Evolutionary conservation across 2,329 filamentous ascomycete genomes (phyloP), one percentile per base, ranked within the genome.

Genomic region (Ophiostoma sp.): DNA sequence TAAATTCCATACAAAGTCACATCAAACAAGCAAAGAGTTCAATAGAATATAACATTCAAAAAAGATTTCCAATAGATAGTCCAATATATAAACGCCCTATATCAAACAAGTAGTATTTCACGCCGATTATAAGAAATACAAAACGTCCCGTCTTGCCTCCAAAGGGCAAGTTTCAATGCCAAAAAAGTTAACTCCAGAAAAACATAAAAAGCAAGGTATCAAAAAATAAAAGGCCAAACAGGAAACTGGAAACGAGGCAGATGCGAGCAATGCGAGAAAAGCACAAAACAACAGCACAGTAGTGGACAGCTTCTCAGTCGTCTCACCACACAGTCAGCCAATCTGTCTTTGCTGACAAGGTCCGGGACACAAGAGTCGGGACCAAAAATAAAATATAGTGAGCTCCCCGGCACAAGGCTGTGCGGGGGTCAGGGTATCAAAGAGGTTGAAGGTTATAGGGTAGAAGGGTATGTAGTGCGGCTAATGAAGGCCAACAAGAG

Each of bases 81-180:
- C 22, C 61, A 45, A 64, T 17, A 66, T 28, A 28, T 8, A 66
- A 66, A 45, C 61, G 61, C 61, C 55, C 28, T 25, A 25, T 59
- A 22, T 55, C 50, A 55, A 55, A 55, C 42, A 55, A 25, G 5
- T 45, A 8, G 5, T n/a, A 55, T 17, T 6, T 33, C 64, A 22
- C 45, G 25, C 64, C 63, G 15, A 48, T n/a, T n/a, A 28, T 45
- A 45, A 66, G 36, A 66, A 66, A 66, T 66, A 66, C 28, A 45
- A 64, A 28, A 28, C 12, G 28, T 22, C 45, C 64, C 22, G 39
- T 31, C 22, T 50, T 68, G 42, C 64, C 45, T 48, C 22, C 42
- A 39, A n/a, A 55, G 45, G 36, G 31, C 57, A 28, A 9, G 12
- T 39, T 36, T 42, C 15, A 15, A 71, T 22, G 31, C 28, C 59